Evolutionary conservation across 495 filamentous ascomycete genomes (phyloP).

Genomic region (Endocarpon pusillum): DNA sequence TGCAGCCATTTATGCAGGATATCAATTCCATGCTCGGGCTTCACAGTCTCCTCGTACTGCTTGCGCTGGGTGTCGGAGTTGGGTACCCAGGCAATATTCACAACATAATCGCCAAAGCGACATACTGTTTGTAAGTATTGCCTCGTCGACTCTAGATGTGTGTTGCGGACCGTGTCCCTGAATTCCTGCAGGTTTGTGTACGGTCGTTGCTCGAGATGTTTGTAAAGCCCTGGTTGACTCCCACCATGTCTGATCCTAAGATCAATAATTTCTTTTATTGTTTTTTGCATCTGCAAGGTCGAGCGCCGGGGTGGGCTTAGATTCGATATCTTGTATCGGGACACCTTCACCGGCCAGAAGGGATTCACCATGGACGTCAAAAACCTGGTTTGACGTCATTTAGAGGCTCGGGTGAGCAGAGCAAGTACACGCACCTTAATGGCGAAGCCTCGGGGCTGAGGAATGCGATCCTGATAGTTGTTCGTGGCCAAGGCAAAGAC

Average conservation of each 20-base stretch:
- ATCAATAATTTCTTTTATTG: slow-evolving; percentile 28
- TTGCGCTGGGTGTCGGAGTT: slow-evolving; percentile 22
- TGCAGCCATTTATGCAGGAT: slow-evolving; percentile 24
- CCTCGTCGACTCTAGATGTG: slow-evolving; percentile 24
- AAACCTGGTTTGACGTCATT: slow-evolving; percentile 24
- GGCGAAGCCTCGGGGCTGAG: slow-evolving; percentile 28
- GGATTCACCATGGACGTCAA: slow-evolving; percentile 17
- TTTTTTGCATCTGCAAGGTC: slow-evolving; percentile 29
- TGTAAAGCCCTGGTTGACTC: slow-evolving; percentile 20
- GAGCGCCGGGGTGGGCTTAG: slow-evolving; percentile 30
- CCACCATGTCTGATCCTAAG: slow-evolving; percentile 25
- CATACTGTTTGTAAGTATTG: slow-evolving; percentile 32
- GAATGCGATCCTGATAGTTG: slow-evolving; percentile 19
- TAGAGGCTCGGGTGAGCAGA: not conserved
- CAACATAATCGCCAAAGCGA: slow-evolving; percentile 29
- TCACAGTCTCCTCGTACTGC: slow-evolving; percentile 22
- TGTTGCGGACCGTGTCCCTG: slow-evolving; percentile 20
- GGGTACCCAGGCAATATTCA: slow-evolving; percentile 30
- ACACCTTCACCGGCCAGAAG: slow-evolving; percentile 20
- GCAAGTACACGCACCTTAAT: slow-evolving; percentile 29
- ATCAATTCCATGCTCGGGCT: slow-evolving; percentile 21
- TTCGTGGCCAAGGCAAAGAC: slow-evolving; percentile 5
- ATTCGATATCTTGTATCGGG: slow-evolving; percentile 28
- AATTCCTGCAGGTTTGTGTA: slow-evolving; percentile 26
- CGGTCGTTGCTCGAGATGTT: slow-evolving; percentile 22